Evolutionary conservation across 305 asterid species (phyloP), one percentile per base, ranked within the genome.

Genomic region (Withania somnifera): DNA sequence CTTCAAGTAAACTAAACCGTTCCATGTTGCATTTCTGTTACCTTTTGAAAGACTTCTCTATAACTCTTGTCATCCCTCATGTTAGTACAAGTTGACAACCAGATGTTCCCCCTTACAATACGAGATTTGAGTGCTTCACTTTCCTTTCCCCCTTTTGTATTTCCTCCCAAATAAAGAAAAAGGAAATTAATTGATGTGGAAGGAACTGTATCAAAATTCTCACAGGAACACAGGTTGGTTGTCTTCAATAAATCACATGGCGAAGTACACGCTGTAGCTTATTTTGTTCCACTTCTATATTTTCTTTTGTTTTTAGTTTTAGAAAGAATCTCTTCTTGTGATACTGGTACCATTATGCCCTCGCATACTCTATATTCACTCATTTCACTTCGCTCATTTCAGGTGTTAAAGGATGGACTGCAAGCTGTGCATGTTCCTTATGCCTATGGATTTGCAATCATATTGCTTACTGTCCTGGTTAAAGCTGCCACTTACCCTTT

Each of bases 401-500:
- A 97, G 99, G 91, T 97, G 71, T 92, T 94, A 38, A 93, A 97
- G 92, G 98, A 90, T 85, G 98, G 94, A 30, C 97, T 97, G 42
- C 11, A 91, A 38, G 85, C 98, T 82, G 94, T 97, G 85, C 99
- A 97, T 84, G 96, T 97, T 82, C 99, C 99, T 57, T 97, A 95
- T 84, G 51, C 99, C 57, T 95, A 97, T 88, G 99, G 99, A 82
- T 94, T 97, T 86, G 98, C 99, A 83, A 95, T 97, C 84, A 95
- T 97, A 87, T 87, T 97, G 90, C 95, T 97, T 28, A 95, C 98
- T 0, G 88, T 97, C 86, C 68, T 97, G 28, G 99, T 97, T 80
- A 97, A 97, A 90, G 82, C 87, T 45, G 99, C 92, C 83, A 97
- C 99, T 20, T 84, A 92, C 64, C 99, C 99, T 54, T 89, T 97